A percentile compares a stretch with the other conserved stretches of the same genome.
These are phyloP conservation scores for Agrocybe praecox DNA, from an alignment of 768 basidiomycete species.

Conservation along the genomic window DNA sequence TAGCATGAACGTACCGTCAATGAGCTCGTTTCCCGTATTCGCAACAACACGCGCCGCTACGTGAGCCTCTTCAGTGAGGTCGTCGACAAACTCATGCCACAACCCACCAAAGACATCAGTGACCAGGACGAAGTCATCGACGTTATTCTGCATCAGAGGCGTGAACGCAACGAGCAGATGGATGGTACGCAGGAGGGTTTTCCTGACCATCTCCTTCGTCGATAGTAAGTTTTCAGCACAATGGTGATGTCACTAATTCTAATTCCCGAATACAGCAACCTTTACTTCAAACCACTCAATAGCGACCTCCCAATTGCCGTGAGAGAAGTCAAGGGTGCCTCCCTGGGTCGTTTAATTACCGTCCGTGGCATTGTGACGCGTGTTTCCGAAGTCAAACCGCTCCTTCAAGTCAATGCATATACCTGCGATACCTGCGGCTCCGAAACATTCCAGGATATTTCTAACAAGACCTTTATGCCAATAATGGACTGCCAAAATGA, in stretches of 20 bases:
- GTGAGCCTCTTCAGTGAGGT: slow-evolving; percentile 86
- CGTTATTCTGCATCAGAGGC: slow-evolving; percentile 91
- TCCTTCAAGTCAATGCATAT: slow-evolving; percentile 96
- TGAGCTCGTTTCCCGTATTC: slow-evolving; percentile 81
- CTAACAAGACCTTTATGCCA: slow-evolving; percentile 88
- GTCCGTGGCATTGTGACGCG: slow-evolving; percentile 98
- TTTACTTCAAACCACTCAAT: slow-evolving; percentile 91
- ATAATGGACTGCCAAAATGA: slow-evolving; percentile 88
- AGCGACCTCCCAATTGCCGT: slow-evolving; percentile 83
- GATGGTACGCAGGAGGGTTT: slow-evolving; percentile 79
- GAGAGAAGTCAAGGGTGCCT: slow-evolving; percentile 82
- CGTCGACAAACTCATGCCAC: slow-evolving; percentile 87
- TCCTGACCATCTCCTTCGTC: slow-evolving; percentile 86
- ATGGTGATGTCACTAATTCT: slow-evolving; percentile 3
- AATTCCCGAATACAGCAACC: slow-evolving; percentile 60
- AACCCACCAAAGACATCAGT: slow-evolving; percentile 86
- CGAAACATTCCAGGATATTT: slow-evolving; percentile 98
- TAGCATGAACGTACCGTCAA: slow-evolving; percentile 71
- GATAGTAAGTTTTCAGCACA: slow-evolving; percentile 74
- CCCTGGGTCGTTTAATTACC: slow-evolving; percentile 93
- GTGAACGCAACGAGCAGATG: slow-evolving; percentile 83
- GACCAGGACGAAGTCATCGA: slow-evolving; percentile 95
- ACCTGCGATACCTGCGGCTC: slow-evolving; percentile 98
- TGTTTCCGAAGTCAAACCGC: slow-evolving; percentile 97
- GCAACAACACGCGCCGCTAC: slow-evolving; percentile 88